Evolutionary conservation across 768 basidiomycete genomes (phyloP), one percentile per base, ranked within the genome.

Genomic region (Cystobasidium onofrii): DNA sequence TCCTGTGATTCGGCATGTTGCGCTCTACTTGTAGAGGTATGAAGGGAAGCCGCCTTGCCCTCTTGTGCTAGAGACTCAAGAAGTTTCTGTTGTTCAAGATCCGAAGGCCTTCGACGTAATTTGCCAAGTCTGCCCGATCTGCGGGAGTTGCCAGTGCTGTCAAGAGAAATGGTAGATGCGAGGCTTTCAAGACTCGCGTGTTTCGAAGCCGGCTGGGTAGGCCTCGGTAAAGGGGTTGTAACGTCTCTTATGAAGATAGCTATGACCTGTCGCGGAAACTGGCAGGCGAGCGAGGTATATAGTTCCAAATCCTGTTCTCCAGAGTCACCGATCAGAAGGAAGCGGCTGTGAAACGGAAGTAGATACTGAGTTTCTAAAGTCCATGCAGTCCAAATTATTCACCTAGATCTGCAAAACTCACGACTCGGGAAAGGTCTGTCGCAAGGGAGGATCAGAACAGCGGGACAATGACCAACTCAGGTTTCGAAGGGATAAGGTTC

Each of bases 271-370:
- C 83, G 76, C 0, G 80, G 81, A 54, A 87, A 83, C 71, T 90
- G 88, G 20, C 82, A 80, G 0, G 95, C 92, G 20, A 95, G 79
- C 1, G 87, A 84, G 17, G 88, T 84, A 80, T 97, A 98, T 1
- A 98, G 84, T 80, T 98, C 93, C 54, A 98, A 82, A 81, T 98
- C 95, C 77, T 96, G 94, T 79, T 98, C 95, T 39, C 94, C 95
- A 0, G 88, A 87, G 80, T 98, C 95, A 7, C 95, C 95, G 46
- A 98, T 84, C 2, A 76, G 73, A 15, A 67, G 23, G 52, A 73
- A 70, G 13, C 62, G 54, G 18, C 69, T 46, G 43, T 63, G 44
- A 10, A 55, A 66, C 34, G 69, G n/a, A n/a, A n/a, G n/a, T n/a
- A n/a, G n/a, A n/a, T n/a, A n/a, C n/a, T n/a, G n/a, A n/a, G n/a